Evolutionary conservation across 352 stramenopile genomes (phyloP), one percentile per base, ranked within the genome.

Genomic region (Pythium rishiriense): DNA sequence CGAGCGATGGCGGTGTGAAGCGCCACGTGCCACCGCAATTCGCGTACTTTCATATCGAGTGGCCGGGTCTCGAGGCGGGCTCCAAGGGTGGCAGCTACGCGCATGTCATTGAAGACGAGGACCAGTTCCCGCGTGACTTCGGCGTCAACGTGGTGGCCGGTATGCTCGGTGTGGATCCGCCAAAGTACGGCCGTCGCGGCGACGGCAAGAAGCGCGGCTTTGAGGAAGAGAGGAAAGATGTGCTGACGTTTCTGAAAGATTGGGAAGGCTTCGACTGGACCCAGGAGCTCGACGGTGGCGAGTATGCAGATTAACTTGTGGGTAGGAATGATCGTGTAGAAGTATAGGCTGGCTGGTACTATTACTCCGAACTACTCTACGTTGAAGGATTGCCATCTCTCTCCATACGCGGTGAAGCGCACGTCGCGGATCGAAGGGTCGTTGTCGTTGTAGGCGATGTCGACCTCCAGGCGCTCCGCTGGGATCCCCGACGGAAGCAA

Each of bases 11-110:
- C 9, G 82, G 82, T 3, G 69, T 93, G 33, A 78, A 77, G 58
- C 77, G 72, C 26, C 75, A 88, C 41, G 72, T 95, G 6, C 87
- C 87, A 8, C 73, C 77, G 22, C 83, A 88, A n/a, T 93, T 93
- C 60, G 68, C 85, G 26, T 95, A 94, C 49, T 95, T 93, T 60
- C 82, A 95, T 63, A 90, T 95, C 42, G 83, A 91, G 64, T 95
- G 87, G 87, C 54, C 61, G 2, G 41, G 43, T 0, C 25, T 22
- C 0, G 41, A 22, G 4, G 72, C 52, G 22, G 26, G 21, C 1
- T 58, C 55, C n/a, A 75, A 56, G 24, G 68, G 68, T n/a, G 79
- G 83, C 24, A 78, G 86, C 21, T 95, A 92, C 35, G 84, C 76
- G 0, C 86, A 95, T 39, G 83, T 95, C 43, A 93, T 95, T 25